A percentile compares a stretch with the other conserved stretches of the same genome.
Evolutionary conservation across 768 basidiomycete genomes (phyloP).

Genomic region (Tylopilus vinaceipallidus): DNA sequence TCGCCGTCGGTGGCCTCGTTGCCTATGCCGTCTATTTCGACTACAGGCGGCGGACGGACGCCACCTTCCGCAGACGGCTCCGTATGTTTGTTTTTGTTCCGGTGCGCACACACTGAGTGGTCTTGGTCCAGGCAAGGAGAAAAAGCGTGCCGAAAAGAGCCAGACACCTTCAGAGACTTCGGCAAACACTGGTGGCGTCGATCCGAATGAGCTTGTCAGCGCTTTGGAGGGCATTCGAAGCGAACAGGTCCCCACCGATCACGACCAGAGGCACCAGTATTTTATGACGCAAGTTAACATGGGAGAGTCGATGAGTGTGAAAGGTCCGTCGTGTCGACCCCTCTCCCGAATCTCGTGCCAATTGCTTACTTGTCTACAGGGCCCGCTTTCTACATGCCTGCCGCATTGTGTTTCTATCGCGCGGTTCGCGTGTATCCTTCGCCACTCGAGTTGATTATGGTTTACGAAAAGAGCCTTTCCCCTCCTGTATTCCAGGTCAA

Average conservation of each 20-base stretch:
- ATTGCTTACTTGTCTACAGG: slow-evolving; percentile 46
- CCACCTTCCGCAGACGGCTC: slow-evolving; percentile 82
- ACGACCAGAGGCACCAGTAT: slow-evolving; percentile 81
- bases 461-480: slow-evolving; percentile 91
- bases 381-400: slow-evolving; percentile 69
- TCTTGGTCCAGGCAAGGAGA: slow-evolving; percentile 73
- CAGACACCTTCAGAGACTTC: slow-evolving; percentile 42
- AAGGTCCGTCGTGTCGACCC: slow-evolving; percentile 46
- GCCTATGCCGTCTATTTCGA: slow-evolving; percentile 95
- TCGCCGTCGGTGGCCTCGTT: slow-evolving; percentile 53
- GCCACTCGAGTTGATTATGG: slow-evolving; percentile 90
- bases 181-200: slow-evolving; percentile 28
- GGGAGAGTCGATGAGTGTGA: slow-evolving; percentile 78
- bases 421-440: slow-evolving; percentile 94
- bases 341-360: not conserved
- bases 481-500: slow-evolving; percentile 74
- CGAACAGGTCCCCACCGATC: slow-evolving; percentile 65
- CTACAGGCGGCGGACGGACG: slow-evolving; percentile 87
- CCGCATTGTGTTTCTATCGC: slow-evolving; percentile 89
- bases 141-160: slow-evolving; percentile 81
- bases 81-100: slow-evolving; percentile 49
- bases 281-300: slow-evolving; percentile 88
- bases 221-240: slow-evolving; percentile 65
- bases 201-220: slow-evolving; percentile 54
- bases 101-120: not conserved